Conservation (phyloP, 1,139 yeast species). For the Schizosaccharomyces versatilis region DNA sequence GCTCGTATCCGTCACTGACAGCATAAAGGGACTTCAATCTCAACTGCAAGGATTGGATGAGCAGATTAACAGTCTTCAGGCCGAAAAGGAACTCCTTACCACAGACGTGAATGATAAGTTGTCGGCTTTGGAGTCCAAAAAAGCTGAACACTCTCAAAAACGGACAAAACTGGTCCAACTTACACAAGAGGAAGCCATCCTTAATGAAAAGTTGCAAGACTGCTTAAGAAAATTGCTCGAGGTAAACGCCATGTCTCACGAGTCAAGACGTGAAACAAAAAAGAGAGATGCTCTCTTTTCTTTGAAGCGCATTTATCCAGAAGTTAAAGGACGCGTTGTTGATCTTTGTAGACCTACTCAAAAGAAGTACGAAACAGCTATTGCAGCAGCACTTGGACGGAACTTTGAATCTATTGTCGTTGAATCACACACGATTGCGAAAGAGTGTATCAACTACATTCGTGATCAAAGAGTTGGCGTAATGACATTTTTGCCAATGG, state of each 20-base stretch:
- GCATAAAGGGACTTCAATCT: constrained; percentile 27
- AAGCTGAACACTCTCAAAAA: constrained; percentile 24
- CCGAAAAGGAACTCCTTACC: constrained; percentile 16
- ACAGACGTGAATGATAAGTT: constrained; percentile 16
- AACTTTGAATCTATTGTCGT: constrained; percentile 69
- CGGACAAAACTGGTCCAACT: constrained; percentile 20
- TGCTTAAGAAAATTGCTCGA: constrained; percentile 45
- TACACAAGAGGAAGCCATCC: constrained; percentile 28
- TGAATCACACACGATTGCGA: constrained; percentile 51
- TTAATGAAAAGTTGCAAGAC: constrained; percentile 45
- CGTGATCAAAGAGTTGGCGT: constrained; percentile 72
- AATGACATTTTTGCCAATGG: constrained; percentile 75
- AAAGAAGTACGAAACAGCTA: constrained; percentile 51
- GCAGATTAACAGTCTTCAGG: constrained; percentile 21
- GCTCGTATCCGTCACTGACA: not conserved
- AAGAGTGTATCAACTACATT: constrained; percentile 58
- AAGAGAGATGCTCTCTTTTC: constrained; percentile 50
- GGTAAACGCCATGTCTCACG: constrained; percentile 52
- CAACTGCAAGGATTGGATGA: constrained; percentile 37
- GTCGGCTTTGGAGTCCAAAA: constrained; percentile 22
- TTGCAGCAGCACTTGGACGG: constrained; percentile 59
- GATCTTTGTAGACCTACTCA: constrained; percentile 67
- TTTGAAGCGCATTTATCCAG: constrained; percentile 51
- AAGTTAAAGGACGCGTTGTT: constrained; percentile 57
- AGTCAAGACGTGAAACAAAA: constrained; percentile 43